A percentile compares a stretch with the other conserved stretches of the same genome.
Evolutionary conservation across 768 basidiomycete genomes (phyloP).

Genomic region (Termitomyces sp.): DNA sequence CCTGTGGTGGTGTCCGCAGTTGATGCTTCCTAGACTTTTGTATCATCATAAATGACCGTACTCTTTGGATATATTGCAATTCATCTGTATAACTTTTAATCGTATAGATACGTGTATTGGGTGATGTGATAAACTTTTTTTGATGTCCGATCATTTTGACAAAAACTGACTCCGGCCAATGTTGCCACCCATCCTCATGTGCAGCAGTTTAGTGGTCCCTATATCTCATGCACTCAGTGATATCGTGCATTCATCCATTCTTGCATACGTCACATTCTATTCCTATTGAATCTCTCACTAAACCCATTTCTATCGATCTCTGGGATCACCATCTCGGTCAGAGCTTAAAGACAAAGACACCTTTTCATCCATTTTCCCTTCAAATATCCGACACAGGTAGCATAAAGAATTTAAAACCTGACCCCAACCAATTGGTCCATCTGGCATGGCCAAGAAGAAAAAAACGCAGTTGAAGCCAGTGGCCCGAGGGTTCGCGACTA

Average conservation of each 20-base stretch:
- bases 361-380: neutral
- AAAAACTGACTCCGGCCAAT: constrained; percentile 9
- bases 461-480: constrained; percentile 76
- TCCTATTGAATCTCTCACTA: constrained; percentile 7
- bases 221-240: constrained; percentile 16
- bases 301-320: constrained; percentile 2
- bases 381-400: constrained; percentile 1
- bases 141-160: constrained; percentile 12
- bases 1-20: constrained; percentile 2
- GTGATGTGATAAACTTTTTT: neutral
- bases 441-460: constrained; percentile 76
- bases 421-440: constrained; percentile 14
- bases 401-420: constrained; percentile 3
- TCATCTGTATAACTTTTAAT: neutral
- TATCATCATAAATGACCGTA: constrained; percentile 2
- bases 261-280: constrained; percentile 10
- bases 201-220: constrained; percentile 13
- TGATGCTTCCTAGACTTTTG: neutral
- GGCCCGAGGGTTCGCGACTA: constrained; percentile 74
- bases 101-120: neutral
- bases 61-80: neutral
- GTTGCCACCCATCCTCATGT: constrained; percentile 11
- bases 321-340: neutral
- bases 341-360: neutral
- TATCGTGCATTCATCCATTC: constrained; percentile 3